phyloP scores from a whole-genome alignment of 331 rosid species.

The Malus hybrid region DNA sequence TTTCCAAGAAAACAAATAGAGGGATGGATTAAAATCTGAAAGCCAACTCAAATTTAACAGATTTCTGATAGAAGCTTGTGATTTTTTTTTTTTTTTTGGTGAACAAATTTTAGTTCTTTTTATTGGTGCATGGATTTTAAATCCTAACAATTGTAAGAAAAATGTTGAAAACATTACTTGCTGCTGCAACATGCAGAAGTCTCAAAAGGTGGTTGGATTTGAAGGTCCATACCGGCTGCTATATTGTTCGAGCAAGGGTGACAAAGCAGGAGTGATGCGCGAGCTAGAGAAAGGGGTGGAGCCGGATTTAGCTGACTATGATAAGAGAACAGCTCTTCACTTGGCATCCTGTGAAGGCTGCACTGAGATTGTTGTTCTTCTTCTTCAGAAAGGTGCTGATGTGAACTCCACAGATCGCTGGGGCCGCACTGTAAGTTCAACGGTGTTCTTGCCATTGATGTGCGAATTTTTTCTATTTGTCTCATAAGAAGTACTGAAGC shows the following conservation, averaged over 20 bases:
- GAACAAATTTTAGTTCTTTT: not conserved
- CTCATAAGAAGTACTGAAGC: not conserved
- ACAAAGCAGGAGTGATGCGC: constrained; percentile 19
- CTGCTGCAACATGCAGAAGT: not conserved
- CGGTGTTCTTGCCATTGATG: not conserved
- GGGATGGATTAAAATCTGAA: not conserved
- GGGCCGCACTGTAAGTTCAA: constrained; percentile 23
- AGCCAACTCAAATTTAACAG: not conserved
- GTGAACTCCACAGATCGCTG: constrained; percentile 21
- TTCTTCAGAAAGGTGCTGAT: constrained; percentile 24
- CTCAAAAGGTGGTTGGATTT: not conserved
- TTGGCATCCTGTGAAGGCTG: constrained; percentile 25
- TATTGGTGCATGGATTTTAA: too few relatives aligned
- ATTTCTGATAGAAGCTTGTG: not conserved
- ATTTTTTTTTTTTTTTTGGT: not conserved
- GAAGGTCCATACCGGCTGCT: constrained; percentile 19
- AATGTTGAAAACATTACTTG: not conserved
- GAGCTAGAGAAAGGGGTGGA: constrained; percentile 22
- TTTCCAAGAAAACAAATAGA: not conserved
- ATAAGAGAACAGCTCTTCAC: constrained; percentile 29
- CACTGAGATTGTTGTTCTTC: constrained; percentile 14
- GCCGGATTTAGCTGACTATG: constrained; percentile 14
- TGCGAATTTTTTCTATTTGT: not conserved
- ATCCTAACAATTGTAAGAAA: not conserved
- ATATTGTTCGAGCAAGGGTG: constrained; percentile 27